Conservation (phyloP, 805 yeast species). For the Candida chilensis region DNA sequence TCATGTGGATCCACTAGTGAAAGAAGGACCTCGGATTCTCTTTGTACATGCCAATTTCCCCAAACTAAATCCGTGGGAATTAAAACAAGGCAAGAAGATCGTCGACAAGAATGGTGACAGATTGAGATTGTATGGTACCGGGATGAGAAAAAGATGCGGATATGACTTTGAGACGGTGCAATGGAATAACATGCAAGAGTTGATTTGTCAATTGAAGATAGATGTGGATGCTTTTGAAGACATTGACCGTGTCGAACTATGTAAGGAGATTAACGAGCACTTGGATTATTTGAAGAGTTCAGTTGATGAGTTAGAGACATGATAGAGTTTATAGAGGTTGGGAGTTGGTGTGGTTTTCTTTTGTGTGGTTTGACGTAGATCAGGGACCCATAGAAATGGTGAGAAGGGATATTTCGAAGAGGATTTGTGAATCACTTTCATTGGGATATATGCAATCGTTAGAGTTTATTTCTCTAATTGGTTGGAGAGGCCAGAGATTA, state of each 20-base stretch:
- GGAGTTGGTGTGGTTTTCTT: too few species aligned
- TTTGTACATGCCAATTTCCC: slow-evolving; percentile 65
- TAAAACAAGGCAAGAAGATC: slow-evolving; percentile 31
- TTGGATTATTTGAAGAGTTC: slow-evolving; percentile 28
- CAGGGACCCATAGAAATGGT: too few species aligned
- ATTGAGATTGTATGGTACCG: slow-evolving; percentile 50
- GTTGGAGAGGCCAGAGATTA: too few species aligned
- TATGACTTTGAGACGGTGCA: slow-evolving; percentile 51
- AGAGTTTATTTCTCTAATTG: too few species aligned
- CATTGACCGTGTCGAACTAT: slow-evolving; percentile 29
- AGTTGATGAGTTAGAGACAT: too few species aligned
- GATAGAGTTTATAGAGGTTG: too few species aligned
- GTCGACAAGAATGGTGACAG: slow-evolving; percentile 34
- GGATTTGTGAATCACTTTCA: too few species aligned
- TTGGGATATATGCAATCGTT: too few species aligned
- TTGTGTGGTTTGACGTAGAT: too few species aligned
- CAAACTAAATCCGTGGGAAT: slow-evolving; percentile 52
- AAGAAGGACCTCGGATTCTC: slow-evolving; percentile 21
- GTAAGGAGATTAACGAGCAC: slow-evolving; percentile 41
- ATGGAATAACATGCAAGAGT: slow-evolving; percentile 47
- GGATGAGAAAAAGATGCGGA: slow-evolving; percentile 39
- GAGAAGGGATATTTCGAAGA: too few species aligned
- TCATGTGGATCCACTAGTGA: slow-evolving; percentile 3
- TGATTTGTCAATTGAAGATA: slow-evolving; percentile 42
- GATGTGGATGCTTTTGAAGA: slow-evolving; percentile 33